Evolutionary conservation across 139 green algal species (phyloP).

Genomic region (Trebouxia sp.): DNA sequence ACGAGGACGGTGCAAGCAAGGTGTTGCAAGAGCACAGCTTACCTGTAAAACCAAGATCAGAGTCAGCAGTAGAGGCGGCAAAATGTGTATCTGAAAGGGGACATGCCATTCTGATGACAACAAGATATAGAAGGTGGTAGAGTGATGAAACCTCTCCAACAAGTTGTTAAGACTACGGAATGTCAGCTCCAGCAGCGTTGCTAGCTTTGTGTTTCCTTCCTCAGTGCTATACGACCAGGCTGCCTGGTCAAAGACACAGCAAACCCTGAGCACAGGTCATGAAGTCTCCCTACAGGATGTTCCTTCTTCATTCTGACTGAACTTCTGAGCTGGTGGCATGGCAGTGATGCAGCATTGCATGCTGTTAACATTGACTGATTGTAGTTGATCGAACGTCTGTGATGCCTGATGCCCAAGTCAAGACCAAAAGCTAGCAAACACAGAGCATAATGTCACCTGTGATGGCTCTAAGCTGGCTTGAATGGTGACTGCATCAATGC

Average conservation of each 20-base stretch:
- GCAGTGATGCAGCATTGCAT: background rate
- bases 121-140: constrained; percentile 74
- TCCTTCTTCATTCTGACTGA: too few relatives aligned
- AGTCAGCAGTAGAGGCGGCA: constrained; percentile 56
- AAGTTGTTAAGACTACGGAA: constrained; percentile 77
- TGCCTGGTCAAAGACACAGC: background rate
- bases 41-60: constrained; percentile 67
- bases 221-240: background rate
- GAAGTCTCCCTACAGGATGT: too few relatives aligned
- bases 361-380: background rate
- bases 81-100: constrained; percentile 71
- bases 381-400: background rate
- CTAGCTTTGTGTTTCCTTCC: constrained; percentile 34
- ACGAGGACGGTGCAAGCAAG: background rate
- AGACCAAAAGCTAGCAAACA: too few relatives aligned
- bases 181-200: constrained; percentile 45
- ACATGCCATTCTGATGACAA: constrained; percentile 56
- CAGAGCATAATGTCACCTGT: background rate
- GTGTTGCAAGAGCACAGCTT: background rate
- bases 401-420: too few relatives aligned
- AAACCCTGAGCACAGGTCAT: background rate
- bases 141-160: constrained; percentile 84
- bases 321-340: background rate
- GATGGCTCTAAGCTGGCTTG: background rate
- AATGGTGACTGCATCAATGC: constrained; percentile 67